Evolutionary conservation across 2,329 filamentous ascomycete species (phyloP).

Genomic region (Verticillium zaregamsianum): DNA sequence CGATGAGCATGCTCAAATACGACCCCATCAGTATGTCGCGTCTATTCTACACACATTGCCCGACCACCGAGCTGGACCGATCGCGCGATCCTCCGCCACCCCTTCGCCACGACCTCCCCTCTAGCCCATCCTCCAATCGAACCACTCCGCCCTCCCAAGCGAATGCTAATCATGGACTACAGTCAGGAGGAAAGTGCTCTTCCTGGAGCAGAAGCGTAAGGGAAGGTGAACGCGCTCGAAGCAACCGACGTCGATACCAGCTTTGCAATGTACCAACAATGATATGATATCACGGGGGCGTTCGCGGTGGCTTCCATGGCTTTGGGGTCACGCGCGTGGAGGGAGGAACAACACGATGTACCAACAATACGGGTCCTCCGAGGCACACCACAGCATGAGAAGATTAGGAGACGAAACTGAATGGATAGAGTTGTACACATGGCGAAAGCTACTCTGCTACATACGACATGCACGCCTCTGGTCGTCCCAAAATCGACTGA

Average conservation of each 20-base stretch:
- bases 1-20: constrained; percentile 98
- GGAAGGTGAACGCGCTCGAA: constrained; percentile 40
- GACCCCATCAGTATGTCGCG: constrained; percentile 76
- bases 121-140: not conserved
- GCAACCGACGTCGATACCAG: not conserved
- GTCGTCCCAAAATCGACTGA: not conserved
- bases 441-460: not conserved
- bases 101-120: too few species aligned
- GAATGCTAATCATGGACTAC: constrained; percentile 4
- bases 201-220: constrained; percentile 87
- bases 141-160: not conserved
- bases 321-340: not conserved
- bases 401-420: not conserved
- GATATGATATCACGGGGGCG: constrained; percentile 12
- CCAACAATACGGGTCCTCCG: not conserved
- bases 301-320: constrained; percentile 9
- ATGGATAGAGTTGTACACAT: not conserved
- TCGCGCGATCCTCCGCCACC: too few species aligned
- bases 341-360: not conserved
- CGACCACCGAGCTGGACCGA: too few species aligned
- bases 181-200: constrained; percentile 95
- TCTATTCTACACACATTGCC: too few species aligned
- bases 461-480: not conserved
- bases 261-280: constrained; percentile 12
- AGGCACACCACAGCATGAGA: not conserved